Conservation (phyloP, 371 early-diverging fungal species). For the Apophysomyces sp. region DNA sequence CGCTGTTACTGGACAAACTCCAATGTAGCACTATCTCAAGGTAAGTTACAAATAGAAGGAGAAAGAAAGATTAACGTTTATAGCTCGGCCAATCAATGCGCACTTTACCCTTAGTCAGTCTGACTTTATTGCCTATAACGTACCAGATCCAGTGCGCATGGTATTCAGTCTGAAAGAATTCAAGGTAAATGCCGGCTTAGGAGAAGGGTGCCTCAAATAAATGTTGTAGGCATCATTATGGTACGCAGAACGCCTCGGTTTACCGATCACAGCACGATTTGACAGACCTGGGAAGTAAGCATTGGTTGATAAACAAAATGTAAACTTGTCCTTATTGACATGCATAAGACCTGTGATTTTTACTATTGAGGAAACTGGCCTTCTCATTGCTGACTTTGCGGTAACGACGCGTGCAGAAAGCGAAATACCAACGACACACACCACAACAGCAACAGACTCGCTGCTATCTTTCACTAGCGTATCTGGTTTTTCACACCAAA, state of each 20-base stretch:
- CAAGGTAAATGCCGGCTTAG: conserved; percentile 3
- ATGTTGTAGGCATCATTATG: conserved; percentile 10
- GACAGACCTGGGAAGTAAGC: conserved; percentile 18
- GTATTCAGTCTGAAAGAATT: conserved; percentile 20
- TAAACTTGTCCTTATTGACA: not conserved
- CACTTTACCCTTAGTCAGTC: conserved; percentile 16
- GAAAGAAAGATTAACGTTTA: not conserved
- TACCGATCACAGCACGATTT: conserved; percentile 7
- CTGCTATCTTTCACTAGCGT: not conserved
- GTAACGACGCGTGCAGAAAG: conserved; percentile 11
- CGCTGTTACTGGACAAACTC: conserved; percentile 6
- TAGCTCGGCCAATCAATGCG: conserved; percentile 9
- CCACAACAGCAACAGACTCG: not conserved
- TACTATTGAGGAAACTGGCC: conserved; percentile 3
- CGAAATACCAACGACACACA: not conserved
- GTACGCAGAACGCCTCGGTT: conserved; percentile 10
- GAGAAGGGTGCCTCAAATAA: not conserved
- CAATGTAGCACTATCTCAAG: not conserved
- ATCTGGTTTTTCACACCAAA: not conserved
- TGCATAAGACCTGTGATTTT: conserved; percentile 11
- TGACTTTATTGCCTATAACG: conserved; percentile 10
- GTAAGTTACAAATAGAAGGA: not conserved
- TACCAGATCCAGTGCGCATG: conserved; percentile 5
- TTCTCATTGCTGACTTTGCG: conserved; percentile 21
- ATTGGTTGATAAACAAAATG: not conserved